Conservation (phyloP, 2,329 filamentous ascomycete genomes). For the Coleophoma eucalyptorum region DNA sequence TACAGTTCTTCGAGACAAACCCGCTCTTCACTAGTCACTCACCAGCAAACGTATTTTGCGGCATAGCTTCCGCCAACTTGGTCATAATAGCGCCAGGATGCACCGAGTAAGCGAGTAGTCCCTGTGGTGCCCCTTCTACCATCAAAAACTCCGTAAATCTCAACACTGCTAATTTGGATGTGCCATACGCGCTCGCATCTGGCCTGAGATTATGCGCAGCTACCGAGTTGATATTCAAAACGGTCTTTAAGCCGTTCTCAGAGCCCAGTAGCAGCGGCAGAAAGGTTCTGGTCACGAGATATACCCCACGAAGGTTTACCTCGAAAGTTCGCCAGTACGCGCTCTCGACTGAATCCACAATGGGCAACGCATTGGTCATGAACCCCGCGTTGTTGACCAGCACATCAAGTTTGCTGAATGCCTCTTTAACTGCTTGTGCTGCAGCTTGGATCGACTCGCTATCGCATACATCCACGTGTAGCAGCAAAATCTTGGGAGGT, state of each 20-base stretch:
- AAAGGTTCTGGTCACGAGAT: conserved; percentile 37
- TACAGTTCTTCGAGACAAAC: neutral
- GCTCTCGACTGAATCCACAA: conserved; percentile 14
- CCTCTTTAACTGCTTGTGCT: conserved; percentile 10
- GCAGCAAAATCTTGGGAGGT: conserved; percentile 34
- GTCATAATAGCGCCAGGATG: conserved; percentile 34
- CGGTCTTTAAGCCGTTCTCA: conserved; percentile 26
- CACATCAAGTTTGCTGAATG: conserved; percentile 31
- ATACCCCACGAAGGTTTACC: conserved; percentile 42
- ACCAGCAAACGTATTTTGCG: conserved; percentile 16
- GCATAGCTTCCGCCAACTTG: conserved; percentile 24
- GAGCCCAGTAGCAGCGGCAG: conserved; percentile 18
- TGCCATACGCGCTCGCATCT: conserved; percentile 38
- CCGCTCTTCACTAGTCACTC: neutral
- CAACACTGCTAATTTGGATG: conserved; percentile 41
- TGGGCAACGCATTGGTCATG: conserved; percentile 13
- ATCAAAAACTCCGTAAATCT: conserved; percentile 42
- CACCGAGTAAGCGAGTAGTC: conserved; percentile 31
- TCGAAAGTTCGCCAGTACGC: conserved; percentile 35
- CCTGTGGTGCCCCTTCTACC: conserved; percentile 36
- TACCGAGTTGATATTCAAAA: conserved; percentile 42
- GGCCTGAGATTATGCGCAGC: conserved; percentile 31
- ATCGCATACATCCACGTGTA: conserved; percentile 33
- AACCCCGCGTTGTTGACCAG: conserved; percentile 38
- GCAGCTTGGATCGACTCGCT: conserved; percentile 24